Base-by-base conservation (phyloP, 192 early-diverging fungal genomes). In the Gaertneriomyces sp. region DNA sequence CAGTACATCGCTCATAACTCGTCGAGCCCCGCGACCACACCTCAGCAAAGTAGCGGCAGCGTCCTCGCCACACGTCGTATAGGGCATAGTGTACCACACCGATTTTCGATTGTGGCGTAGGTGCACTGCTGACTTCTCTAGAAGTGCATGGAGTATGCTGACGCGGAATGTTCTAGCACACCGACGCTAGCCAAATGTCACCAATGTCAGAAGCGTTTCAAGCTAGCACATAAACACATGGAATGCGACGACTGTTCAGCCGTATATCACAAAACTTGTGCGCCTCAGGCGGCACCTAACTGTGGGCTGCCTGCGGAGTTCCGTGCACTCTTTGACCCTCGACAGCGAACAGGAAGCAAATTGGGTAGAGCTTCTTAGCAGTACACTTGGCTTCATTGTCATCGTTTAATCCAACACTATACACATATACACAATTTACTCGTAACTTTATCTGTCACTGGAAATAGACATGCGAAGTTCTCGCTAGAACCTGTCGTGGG, bases 261-360 rank as follows among this genome's bases (percentile, higher is more conserved):
- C 12, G 54, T 64, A 42, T 68, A 60, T 54, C 72, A 74, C 33
- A 74, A 70, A 61, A 44, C 52, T 6, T 74, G 72, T 54, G 72
- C 57, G 57, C 46, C 39, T 11, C 19, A 53, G 14, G 66, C 72
- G 5, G 25, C 68, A 19, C 58, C 58, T 16, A 45, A 58, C 9
- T 69, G 68, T 33, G 68, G 68, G 25, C 49, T 56, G 20, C 54
- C 54, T 38, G 10, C 38, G 12, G 54, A 56, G 10, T 20, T 56
- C 54, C 54, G 54, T 38, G 54, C 17, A 11, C 38, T 38, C 54
- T 20, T 56, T 11, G 10, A 12, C 54, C 10, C 25, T 33, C 25
- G 25, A 33, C 25, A 33, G 2, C 25, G 25, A 33, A 33, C 25
- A 33, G 25, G 25, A 33, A 33, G 25, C 25, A 33, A 33, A 33